These are phyloP conservation scores for Dactylorhiza incarnata DNA, from an alignment of 106 monocot genomes.

Conservation along the genomic window DNA sequence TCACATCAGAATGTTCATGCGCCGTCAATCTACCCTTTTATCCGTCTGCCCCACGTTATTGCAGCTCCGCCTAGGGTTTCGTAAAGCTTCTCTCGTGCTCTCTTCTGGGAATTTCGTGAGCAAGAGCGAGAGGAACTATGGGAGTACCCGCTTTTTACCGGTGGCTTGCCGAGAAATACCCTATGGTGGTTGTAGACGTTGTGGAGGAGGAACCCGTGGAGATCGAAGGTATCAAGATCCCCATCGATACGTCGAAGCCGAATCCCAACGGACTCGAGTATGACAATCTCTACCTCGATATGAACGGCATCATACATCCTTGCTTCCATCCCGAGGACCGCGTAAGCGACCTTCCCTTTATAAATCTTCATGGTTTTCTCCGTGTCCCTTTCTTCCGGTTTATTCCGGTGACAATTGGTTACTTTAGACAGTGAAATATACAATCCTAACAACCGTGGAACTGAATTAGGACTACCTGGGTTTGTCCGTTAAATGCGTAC, in stretches of 20 bases:
- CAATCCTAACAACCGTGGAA: not conserved
- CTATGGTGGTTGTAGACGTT: conserved; percentile 90
- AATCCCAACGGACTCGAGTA: conserved; percentile 83
- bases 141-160: conserved; percentile 94
- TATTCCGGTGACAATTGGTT: not conserved
- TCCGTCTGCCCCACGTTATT: not conserved
- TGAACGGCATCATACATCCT: conserved; percentile 96
- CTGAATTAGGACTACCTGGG: not conserved
- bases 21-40: no score
- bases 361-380: not conserved
- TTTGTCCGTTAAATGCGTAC: not conserved
- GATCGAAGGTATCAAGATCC: conserved; percentile 66
- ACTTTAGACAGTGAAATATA: not conserved
- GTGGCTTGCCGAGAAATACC: conserved; percentile 99
- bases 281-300: conserved; percentile 89
- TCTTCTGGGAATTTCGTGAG: not conserved
- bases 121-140: conserved; percentile 23
- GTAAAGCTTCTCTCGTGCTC: not conserved
- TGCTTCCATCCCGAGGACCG: conserved; percentile 95
- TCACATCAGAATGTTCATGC: no score
- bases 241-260: conserved; percentile 81
- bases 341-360: conserved; percentile 21
- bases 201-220: conserved; percentile 81
- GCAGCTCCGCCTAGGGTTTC: not conserved
- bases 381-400: not conserved